phyloP scores from a whole-genome alignment of 495 filamentous ascomycete species.

The Tetracladium marchalianum region DNA sequence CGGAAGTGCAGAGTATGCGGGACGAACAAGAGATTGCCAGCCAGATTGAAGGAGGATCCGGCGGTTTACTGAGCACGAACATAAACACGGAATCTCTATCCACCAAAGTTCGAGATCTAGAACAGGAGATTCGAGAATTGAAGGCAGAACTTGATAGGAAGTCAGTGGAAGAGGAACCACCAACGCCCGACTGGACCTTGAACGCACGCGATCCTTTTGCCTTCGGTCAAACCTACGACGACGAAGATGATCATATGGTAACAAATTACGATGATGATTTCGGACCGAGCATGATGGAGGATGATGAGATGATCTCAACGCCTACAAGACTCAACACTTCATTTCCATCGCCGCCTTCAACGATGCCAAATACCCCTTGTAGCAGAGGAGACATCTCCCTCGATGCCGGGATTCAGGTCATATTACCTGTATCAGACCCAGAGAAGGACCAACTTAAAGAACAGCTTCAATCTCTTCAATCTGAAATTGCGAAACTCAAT shows the following conservation, averaged over 20 bases:
- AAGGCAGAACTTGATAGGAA: constrained; percentile 14
- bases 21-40: constrained; percentile 17
- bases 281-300: constrained; percentile 4
- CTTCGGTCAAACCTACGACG: constrained; percentile 18
- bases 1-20: constrained; percentile 28
- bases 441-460: constrained; percentile 25
- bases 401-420: constrained; percentile 23
- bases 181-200: constrained; percentile 29
- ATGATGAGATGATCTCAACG: constrained; percentile 21
- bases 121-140: constrained; percentile 12
- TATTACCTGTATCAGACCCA: constrained; percentile 26
- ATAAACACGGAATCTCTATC: neutral
- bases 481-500: constrained; percentile 11
- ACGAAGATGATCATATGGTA: constrained; percentile 17
- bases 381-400: constrained; percentile 1
- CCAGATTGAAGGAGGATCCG: constrained; percentile 16
- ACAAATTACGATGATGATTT: constrained; percentile 23
- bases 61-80: constrained; percentile 1
- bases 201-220: constrained; percentile 33
- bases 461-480: constrained; percentile 12
- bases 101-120: constrained; percentile 13
- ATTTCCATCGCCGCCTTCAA: constrained; percentile 38
- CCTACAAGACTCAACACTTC: constrained; percentile 24
- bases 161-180: constrained; percentile 9
- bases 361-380: constrained; percentile 28